Conservation (phyloP, 2,329 filamentous ascomycete species). For the Hypocrella siamensis region DNA sequence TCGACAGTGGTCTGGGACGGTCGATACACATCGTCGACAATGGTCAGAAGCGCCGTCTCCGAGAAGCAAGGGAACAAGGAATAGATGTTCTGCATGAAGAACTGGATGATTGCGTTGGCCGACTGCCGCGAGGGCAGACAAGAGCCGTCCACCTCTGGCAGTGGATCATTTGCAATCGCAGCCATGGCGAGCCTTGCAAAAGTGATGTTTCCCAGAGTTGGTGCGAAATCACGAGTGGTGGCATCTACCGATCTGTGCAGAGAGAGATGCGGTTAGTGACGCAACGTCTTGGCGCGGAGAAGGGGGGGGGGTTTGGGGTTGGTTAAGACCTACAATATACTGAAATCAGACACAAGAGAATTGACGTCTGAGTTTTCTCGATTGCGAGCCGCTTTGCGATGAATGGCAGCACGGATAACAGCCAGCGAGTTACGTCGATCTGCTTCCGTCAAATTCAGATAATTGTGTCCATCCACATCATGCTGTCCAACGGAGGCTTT, state of each 20-base stretch:
- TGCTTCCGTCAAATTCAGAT: conserved; percentile 14
- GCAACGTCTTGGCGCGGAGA: background rate
- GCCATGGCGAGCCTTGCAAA: conserved; percentile 79
- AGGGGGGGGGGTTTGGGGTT: background rate
- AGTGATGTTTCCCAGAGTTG: conserved; percentile 75
- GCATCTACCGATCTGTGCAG: conserved; percentile 79
- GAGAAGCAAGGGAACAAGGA: conserved; percentile 69
- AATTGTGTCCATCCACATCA: conserved; percentile 31
- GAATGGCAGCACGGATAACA: conserved; percentile 44
- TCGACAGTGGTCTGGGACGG: conserved; percentile 64
- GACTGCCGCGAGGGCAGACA: conserved; percentile 56
- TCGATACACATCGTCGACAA: conserved; percentile 70
- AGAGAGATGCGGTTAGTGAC: too few species aligned
- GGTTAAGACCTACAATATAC: conserved; percentile 50
- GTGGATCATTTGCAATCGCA: conserved; percentile 58
- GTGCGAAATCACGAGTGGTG: conserved; percentile 84
- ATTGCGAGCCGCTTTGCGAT: conserved; percentile 46
- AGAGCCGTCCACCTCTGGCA: conserved; percentile 46
- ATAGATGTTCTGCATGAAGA: conserved; percentile 75
- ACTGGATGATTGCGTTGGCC: conserved; percentile 55
- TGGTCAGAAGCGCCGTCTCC: conserved; percentile 61
- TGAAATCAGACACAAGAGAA: conserved; percentile 84
- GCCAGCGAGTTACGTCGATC: conserved; percentile 51
- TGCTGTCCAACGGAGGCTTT: conserved; percentile 55
- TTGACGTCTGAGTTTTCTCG: conserved; percentile 78